Base-by-base conservation (phyloP, 805 yeast genomes). In the Osmozyma mogii region DNA sequence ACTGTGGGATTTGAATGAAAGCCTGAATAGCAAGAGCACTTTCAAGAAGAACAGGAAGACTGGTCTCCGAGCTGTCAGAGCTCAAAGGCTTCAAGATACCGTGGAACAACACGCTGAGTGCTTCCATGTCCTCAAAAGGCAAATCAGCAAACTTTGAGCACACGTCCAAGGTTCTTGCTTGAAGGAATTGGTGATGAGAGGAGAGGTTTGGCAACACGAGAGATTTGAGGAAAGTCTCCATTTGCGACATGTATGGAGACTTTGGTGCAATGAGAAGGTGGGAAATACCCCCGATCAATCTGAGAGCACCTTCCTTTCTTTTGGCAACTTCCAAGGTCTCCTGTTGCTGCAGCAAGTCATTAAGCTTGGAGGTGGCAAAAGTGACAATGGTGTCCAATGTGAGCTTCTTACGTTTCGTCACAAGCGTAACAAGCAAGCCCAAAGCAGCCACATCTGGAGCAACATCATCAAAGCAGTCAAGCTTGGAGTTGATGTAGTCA, bases 11-110 rank as follows among this genome's bases (percentile, higher is more conserved):
- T 18, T 66, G 66, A 29, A 85, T 68, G 44, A 80, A 80, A 1
- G 88, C 75, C 59, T 88, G 96, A 29, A 89, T 62, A 0, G 95
- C 92, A 33, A 85, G 58, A 0, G 96, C 84, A 11, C 89, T 87
- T 47, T 84, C 83, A 27, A 89, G 68, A 50, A 78, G 81, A 3
- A 85, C 84, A 0, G 96, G 95, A 30, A 75, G 54, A 32, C 81
- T 59, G 22, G 25, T 36, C 13, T 29, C 27, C 19, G 41, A 25
- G 7, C 41, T 43, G 12, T 47, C 44, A 9, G 47, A 22, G 25
- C 41, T 41, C 34, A 63, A 63, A 25, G 52, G 52, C 2, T 41
- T 38, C 17, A 61, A 40, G 13, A 64, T 54, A 4, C 62, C 61
- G 22, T 57, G 56, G 38, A 54, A 60, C 14, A 62, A 36, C 4